Conservation (phyloP, 83 land plant species). For the Picea mariana region DNA sequence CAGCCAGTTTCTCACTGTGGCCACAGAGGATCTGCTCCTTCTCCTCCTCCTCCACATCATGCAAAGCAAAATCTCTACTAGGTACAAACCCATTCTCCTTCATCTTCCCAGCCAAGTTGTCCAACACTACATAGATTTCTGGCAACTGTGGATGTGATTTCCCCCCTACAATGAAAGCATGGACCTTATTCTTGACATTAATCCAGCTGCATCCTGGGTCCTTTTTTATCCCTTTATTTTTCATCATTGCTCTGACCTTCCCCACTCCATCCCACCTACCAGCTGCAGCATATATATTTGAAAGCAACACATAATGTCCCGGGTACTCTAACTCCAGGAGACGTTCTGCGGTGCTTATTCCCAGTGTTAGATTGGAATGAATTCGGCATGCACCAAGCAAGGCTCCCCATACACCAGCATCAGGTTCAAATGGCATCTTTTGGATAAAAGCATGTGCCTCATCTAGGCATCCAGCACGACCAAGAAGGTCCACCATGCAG, state of each 20-base stretch:
- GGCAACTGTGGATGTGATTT: slow-evolving; percentile 19
- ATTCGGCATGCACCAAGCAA: slow-evolving; percentile 51
- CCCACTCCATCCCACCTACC: slow-evolving; percentile 3
- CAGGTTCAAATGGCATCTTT: too few relatives aligned
- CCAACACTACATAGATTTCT: slow-evolving; percentile 16
- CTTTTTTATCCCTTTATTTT: slow-evolving; percentile 7
- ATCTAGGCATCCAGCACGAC: too few relatives aligned
- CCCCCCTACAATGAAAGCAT: slow-evolving; percentile 14
- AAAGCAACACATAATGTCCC: too few relatives aligned
- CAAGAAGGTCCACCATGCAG: too few relatives aligned
- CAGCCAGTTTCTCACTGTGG: slow-evolving; percentile 22
- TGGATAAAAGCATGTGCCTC: too few relatives aligned
- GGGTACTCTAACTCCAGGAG: slow-evolving; percentile 36
- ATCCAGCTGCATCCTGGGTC: slow-evolving; percentile 16
- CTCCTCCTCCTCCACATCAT: slow-evolving; percentile 19
- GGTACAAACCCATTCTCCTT: slow-evolving; percentile 21
- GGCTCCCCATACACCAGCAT: slow-evolving; percentile 53
- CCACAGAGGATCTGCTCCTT: slow-evolving; percentile 14
- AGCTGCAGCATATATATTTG: neutral
- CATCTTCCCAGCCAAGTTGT: slow-evolving; percentile 8
- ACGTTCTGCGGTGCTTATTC: slow-evolving; percentile 29
- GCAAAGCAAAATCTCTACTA: neutral
- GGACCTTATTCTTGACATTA: slow-evolving; percentile 14
- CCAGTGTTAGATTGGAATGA: slow-evolving; percentile 48
- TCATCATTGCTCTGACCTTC: slow-evolving; percentile 5